Evolutionary conservation across 352 stramenopile genomes (phyloP).

Genomic region (Phytophthora lateralis): DNA sequence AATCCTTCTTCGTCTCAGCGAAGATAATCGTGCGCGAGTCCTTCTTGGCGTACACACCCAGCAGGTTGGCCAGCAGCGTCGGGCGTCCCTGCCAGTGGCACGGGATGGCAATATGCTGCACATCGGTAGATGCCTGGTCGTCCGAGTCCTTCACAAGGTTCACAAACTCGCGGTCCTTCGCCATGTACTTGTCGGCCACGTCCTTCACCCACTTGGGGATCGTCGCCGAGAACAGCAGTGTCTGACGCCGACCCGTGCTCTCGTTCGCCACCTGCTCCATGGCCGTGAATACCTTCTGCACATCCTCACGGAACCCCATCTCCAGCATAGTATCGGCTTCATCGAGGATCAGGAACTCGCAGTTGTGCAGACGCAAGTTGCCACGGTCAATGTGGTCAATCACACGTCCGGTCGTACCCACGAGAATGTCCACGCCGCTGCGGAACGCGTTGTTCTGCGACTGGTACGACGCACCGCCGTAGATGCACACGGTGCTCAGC

Average conservation of each 20-base stretch:
- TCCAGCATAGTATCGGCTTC: slow-evolving; percentile 96
- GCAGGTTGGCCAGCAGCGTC: slow-evolving; percentile 73
- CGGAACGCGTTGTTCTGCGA: slow-evolving; percentile 90
- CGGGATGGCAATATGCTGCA: slow-evolving; percentile 93
- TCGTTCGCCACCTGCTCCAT: slow-evolving; percentile 78
- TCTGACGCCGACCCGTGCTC: slow-evolving; percentile 69
- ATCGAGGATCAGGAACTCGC: slow-evolving; percentile 94
- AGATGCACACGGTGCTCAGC: slow-evolving; percentile 90
- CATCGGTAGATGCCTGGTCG: slow-evolving; percentile 88
- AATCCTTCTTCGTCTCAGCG: slow-evolving; percentile 95
- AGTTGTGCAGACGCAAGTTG: slow-evolving; percentile 87
- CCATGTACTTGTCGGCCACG: slow-evolving; percentile 92
- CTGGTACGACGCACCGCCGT: slow-evolving; percentile 91
- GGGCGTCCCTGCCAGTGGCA: slow-evolving; percentile 91
- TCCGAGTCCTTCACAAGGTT: slow-evolving; percentile 93
- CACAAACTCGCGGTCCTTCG: slow-evolving; percentile 86
- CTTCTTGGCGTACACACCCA: slow-evolving; percentile 87
- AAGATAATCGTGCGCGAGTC: slow-evolving; percentile 94
- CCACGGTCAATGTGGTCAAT: slow-evolving; percentile 94
- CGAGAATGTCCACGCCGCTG: slow-evolving; percentile 91
- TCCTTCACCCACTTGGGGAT: slow-evolving; percentile 93
- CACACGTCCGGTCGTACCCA: slow-evolving; percentile 93
- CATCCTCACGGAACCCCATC: slow-evolving; percentile 96
- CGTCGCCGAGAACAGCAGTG: slow-evolving; percentile 94
- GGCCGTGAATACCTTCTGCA: slow-evolving; percentile 92